Conservation (phyloP, 2,329 filamentous ascomycete genomes). For the Chrysoporthe cubensis region DNA sequence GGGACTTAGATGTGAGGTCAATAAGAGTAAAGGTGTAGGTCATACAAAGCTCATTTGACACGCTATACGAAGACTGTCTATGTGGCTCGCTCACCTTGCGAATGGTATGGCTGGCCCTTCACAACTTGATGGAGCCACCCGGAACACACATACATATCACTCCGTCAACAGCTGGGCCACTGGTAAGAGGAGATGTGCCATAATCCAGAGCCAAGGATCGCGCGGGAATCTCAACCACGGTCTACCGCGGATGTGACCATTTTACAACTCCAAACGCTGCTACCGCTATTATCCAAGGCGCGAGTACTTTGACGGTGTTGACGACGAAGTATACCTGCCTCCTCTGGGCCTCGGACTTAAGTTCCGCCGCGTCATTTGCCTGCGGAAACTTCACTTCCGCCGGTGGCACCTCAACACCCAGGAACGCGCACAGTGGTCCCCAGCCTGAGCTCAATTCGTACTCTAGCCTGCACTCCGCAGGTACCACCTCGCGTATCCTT, state of each 20-base stretch:
- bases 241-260: not conserved
- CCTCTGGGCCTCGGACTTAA: not conserved
- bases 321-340: not conserved
- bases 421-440: not conserved
- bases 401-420: not conserved
- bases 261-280: not conserved
- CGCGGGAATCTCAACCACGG: too few species aligned
- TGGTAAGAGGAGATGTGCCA: too few species aligned
- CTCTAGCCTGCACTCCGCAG: not conserved
- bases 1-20: not conserved
- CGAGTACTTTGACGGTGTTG: not conserved
- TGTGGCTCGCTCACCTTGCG: too few species aligned
- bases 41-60: not conserved
- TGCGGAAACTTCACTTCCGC: not conserved
- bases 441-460: not conserved
- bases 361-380: not conserved
- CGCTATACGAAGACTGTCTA: too few species aligned
- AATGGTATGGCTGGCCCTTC: too few species aligned
- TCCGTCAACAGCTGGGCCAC: not conserved
- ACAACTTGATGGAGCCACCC: too few species aligned
- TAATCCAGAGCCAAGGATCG: too few species aligned
- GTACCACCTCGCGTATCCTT: not conserved
- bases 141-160: too few species aligned
- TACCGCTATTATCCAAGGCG: not conserved
- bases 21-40: too few species aligned